Evolutionary conservation across 805 yeast species (phyloP).

Genomic region (Debaryomyces prosopidis): DNA sequence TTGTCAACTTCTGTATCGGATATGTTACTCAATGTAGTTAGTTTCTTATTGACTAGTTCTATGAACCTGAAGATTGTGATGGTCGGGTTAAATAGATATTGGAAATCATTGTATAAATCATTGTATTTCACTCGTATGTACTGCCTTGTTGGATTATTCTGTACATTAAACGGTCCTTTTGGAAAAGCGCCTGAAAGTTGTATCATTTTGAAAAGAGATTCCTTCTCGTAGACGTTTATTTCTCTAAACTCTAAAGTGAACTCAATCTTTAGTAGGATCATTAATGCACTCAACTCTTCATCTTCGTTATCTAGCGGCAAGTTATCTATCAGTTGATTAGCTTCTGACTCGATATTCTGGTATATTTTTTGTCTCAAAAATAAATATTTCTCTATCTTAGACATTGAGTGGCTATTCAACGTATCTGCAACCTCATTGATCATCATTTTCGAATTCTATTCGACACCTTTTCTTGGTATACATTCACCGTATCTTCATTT

Average conservation of each 20-base stretch:
- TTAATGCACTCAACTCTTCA: background rate
- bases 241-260: background rate
- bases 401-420: background rate
- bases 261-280: background rate
- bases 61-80: slow-evolving; percentile 13
- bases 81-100: slow-evolving; percentile 16
- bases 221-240: background rate
- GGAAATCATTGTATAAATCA: slow-evolving; percentile 36
- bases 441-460: too few species aligned
- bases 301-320: background rate
- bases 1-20: slow-evolving; percentile 8
- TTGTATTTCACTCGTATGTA: slow-evolving; percentile 25
- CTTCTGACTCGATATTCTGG: background rate
- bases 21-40: slow-evolving; percentile 9
- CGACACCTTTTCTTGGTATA: too few species aligned
- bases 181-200: background rate
- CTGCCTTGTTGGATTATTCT: slow-evolving; percentile 2
- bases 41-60: slow-evolving; percentile 28
- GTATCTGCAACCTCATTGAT: background rate
- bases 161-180: background rate
- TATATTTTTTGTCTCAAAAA: background rate
- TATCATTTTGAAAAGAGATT: background rate
- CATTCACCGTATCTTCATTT: too few species aligned
- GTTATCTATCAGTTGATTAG: background rate
- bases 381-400: background rate